A percentile compares a stretch with the other conserved stretches of the same genome.
Conservation (phyloP, 75 land plant species). For the Pinus taeda region DNA sequence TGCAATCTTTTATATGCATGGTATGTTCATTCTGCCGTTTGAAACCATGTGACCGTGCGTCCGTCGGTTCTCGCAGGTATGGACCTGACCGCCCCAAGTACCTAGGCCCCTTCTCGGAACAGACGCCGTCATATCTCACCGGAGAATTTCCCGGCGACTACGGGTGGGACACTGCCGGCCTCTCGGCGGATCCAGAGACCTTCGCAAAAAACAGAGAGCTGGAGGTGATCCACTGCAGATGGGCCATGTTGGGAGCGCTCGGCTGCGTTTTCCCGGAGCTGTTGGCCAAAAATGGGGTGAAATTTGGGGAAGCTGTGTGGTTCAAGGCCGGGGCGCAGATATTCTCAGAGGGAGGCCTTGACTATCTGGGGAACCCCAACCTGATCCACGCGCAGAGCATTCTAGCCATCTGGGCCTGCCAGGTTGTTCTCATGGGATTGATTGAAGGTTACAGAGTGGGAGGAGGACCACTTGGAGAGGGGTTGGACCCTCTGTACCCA, state of each 20-base stretch:
- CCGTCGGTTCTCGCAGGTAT: conserved; percentile 43
- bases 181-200: conserved; percentile 73
- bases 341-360: conserved; percentile 73
- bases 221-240: conserved; percentile 57
- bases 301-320: conserved; percentile 78
- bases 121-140: conserved; percentile 63
- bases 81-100: conserved; percentile 70
- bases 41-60: too few relatives aligned
- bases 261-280: conserved; percentile 74
- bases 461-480: conserved; percentile 61
- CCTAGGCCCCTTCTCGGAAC: conserved; percentile 64
- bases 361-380: conserved; percentile 77
- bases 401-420: conserved; percentile 77
- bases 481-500: conserved; percentile 57
- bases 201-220: conserved; percentile 65
- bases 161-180: conserved; percentile 83
- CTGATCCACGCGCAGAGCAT: conserved; percentile 82
- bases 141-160: conserved; percentile 87
- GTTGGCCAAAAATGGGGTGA: conserved; percentile 59
- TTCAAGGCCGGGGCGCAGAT: conserved; percentile 86
- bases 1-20: too few relatives aligned
- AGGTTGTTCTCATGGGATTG: conserved; percentile 69
- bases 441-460: conserved; percentile 62
- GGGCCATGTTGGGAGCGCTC: conserved; percentile 68
- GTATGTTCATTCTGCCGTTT: too few relatives aligned